Evolutionary conservation across 495 filamentous ascomycete genomes (phyloP).

Genomic region (Aspergillus sclerotioniger): DNA sequence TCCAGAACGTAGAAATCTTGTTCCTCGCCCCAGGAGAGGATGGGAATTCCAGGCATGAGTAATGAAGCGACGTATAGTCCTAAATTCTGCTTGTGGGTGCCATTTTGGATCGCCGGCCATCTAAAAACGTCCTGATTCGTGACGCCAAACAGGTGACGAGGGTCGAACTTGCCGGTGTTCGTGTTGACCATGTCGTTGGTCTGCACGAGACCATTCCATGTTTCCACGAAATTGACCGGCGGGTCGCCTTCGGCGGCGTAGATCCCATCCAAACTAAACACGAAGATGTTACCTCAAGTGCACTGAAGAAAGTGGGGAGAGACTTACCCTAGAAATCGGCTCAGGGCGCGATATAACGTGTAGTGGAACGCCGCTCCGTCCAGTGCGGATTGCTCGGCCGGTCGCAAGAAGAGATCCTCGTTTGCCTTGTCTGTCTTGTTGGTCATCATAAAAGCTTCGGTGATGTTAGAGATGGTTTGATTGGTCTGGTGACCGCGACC

Average conservation of each 20-base stretch:
- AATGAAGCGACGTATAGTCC: slow-evolving; percentile 61
- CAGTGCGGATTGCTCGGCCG: slow-evolving; percentile 51
- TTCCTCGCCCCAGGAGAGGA: slow-evolving; percentile 67
- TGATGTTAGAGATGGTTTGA: slow-evolving; percentile 36
- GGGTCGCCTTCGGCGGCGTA: slow-evolving; percentile 57
- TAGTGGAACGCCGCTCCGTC: slow-evolving; percentile 72
- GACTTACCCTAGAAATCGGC: slow-evolving; percentile 55
- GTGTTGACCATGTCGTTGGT: slow-evolving; percentile 64
- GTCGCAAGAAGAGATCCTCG: slow-evolving; percentile 50
- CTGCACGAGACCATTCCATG: slow-evolving; percentile 56
- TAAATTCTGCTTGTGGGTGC: slow-evolving; percentile 58
- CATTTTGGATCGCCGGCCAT: slow-evolving; percentile 62
- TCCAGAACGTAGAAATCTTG: slow-evolving; percentile 66
- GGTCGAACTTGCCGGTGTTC: slow-evolving; percentile 64
- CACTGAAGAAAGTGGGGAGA: neutral
- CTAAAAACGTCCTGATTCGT: slow-evolving; percentile 74
- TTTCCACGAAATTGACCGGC: slow-evolving; percentile 54
- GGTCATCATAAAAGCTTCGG: slow-evolving; percentile 45
- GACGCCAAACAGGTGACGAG: slow-evolving; percentile 65
- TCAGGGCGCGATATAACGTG: slow-evolving; percentile 64
- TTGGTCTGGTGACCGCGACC: slow-evolving; percentile 60
- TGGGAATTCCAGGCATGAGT: slow-evolving; percentile 61
- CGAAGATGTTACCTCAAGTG: neutral
- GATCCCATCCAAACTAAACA: slow-evolving; percentile 49
- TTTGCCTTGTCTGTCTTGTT: slow-evolving; percentile 27